phyloP scores from a whole-genome alignment of 225 moss, liverwort and hornwort genomes.

The Pleurozium schreberi region DNA sequence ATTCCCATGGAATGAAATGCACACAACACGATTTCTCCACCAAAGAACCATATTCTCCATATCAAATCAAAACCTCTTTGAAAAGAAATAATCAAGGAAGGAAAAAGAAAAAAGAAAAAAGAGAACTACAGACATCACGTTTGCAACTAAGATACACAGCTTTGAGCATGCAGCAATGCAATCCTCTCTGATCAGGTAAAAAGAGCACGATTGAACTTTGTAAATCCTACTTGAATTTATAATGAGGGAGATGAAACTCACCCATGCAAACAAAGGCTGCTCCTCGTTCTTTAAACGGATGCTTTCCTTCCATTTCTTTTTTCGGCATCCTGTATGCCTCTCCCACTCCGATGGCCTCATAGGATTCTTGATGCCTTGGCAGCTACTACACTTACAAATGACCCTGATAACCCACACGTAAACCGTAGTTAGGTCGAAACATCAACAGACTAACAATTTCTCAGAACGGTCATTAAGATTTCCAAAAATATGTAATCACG shows the following conservation, averaged over 20 bases:
- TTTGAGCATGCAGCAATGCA: background rate
- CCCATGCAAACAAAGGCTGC: constrained; percentile 82
- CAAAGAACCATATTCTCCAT: background rate
- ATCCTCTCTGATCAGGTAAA: background rate
- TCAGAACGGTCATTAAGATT: background rate
- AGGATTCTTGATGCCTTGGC: constrained; percentile 53
- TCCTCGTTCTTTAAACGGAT: constrained; percentile 60
- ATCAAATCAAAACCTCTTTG: background rate
- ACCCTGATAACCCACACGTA: constrained; percentile 50
- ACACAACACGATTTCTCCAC: background rate
- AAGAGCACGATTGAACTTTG: background rate
- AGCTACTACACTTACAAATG: constrained; percentile 70
- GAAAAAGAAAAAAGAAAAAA: background rate
- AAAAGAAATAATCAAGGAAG: background rate
- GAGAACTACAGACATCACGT: background rate
- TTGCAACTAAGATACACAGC: background rate
- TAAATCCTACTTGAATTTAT: background rate
- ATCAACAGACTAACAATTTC: background rate
- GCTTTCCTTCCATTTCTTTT: constrained; percentile 99
- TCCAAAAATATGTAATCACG: background rate
- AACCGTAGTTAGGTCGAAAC: background rate
- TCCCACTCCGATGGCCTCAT: constrained; percentile 99
- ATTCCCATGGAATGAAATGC: background rate
- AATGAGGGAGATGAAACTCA: constrained; percentile 6
- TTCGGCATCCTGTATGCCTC: constrained; percentile 95